Percentiles rank a stretch among this genome's conserved stretches.
These are phyloP conservation scores for Rutstroemia sp. DNA, from an alignment of 2,329 filamentous ascomycete genomes.

Conservation along the genomic window DNA sequence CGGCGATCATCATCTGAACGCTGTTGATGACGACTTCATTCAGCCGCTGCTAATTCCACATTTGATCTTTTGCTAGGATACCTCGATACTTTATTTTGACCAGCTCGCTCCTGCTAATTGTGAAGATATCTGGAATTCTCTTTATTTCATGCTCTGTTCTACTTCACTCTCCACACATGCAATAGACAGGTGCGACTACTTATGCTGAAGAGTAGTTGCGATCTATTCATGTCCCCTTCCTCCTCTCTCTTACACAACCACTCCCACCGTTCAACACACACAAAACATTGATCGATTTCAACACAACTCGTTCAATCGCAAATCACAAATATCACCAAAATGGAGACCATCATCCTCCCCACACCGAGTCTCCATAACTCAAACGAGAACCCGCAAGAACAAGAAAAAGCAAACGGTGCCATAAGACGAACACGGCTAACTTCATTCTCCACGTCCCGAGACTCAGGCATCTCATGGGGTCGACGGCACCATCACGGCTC, in stretches of 20 bases:
- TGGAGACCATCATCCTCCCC: slow-evolving; percentile 15
- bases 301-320: not conserved
- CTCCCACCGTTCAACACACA: not conserved
- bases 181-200: too few relatives aligned
- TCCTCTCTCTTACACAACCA: not conserved
- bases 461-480: slow-evolving; percentile 18
- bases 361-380: slow-evolving; percentile 7
- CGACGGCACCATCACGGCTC: slow-evolving; percentile 24
- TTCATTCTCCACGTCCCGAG: slow-evolving; percentile 12
- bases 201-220: too few relatives aligned
- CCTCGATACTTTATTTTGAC: not conserved
- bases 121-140: not conserved
- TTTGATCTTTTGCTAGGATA: not conserved
- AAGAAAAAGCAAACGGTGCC: not conserved
- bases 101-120: not conserved
- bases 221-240: too few relatives aligned
- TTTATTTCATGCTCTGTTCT: not conserved
- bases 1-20: too few relatives aligned
- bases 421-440: slow-evolving; percentile 5
- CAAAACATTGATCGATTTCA: not conserved
- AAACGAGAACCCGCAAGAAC: slow-evolving; percentile 5
- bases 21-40: not conserved
- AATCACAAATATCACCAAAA: not conserved
- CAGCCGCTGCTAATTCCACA: not conserved
- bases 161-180: too few relatives aligned